A percentile compares a stretch with the other conserved stretches of the same genome.
Conservation (phyloP, 2,329 filamentous ascomycete species). For the Aureobasidium sp. region DNA sequence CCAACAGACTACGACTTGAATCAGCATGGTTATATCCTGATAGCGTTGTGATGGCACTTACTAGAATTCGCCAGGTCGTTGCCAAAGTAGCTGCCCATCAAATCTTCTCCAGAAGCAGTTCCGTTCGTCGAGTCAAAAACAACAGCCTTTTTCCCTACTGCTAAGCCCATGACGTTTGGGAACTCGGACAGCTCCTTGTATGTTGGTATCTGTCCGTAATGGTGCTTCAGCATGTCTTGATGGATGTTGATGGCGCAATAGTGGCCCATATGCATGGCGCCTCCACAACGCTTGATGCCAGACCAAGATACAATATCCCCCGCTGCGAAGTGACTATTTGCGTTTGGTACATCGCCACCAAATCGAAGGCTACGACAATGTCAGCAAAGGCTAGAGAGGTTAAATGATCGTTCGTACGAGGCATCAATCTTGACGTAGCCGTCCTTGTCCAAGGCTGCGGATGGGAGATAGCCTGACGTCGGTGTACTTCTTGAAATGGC, state of each 20-base stretch:
- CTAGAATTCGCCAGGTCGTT: constrained; percentile 47
- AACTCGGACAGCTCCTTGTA: constrained; percentile 34
- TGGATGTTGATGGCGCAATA: constrained; percentile 39
- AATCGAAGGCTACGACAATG: constrained; percentile 44
- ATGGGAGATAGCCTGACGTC: constrained; percentile 54
- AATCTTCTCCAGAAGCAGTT: constrained; percentile 51
- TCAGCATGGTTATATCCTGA: neutral
- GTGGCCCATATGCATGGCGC: constrained; percentile 65
- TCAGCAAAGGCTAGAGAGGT: neutral
- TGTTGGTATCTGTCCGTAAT: constrained; percentile 26
- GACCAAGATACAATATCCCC: constrained; percentile 65
- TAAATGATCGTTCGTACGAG: neutral
- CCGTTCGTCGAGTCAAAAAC: constrained; percentile 51
- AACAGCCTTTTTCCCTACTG: constrained; percentile 60
- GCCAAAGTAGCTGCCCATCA: constrained; percentile 56
- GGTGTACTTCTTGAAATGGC: constrained; percentile 57
- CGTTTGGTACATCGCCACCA: constrained; percentile 45
- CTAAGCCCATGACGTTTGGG: constrained; percentile 58
- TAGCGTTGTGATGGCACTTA: neutral
- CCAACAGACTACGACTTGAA: neutral
- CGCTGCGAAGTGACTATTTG: constrained; percentile 54
- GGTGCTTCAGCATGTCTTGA: constrained; percentile 59
- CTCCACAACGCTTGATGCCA: constrained; percentile 71
- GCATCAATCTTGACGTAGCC: constrained; percentile 54
- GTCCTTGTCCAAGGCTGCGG: constrained; percentile 49